Evolutionary conservation across 2,329 filamentous ascomycete genomes (phyloP), one percentile per base, ranked within the genome.

Genomic region (Fusarium transvaalense): DNA sequence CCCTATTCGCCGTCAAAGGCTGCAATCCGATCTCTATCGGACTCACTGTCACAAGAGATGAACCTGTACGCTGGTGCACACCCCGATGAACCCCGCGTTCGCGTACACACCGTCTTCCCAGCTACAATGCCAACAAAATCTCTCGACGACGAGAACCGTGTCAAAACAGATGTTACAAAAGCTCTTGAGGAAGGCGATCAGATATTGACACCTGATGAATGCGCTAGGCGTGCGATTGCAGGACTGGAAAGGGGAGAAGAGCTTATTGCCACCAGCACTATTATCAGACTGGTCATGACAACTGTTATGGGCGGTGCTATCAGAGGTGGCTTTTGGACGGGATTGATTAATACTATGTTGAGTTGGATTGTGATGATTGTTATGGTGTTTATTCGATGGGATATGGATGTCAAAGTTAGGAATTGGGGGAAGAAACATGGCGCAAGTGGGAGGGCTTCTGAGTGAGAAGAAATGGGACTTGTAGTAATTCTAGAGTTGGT

Each of bases 11-110:
- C 66, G 0, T 69, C 66, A 1, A 69, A 69, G 25, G 66, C 66
- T 3, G 66, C 66, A 3, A 69, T 67, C 5, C n/a, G 66, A 13
- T 69, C 66, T 0, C 29, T 69, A 0, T 69, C 66, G 3, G 66
- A 69, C 39, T 69, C 66, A 5, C 53, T 69, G 2, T 69, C 66
- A 3, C 66, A 69, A 6, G 66, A 69, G 39, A 69, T 69, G 66
- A 69, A 69, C 9, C 9, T 69, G 4, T 69, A 69, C 15, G 52
- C 61, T 1, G 66, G 66, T 1, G 66, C 66, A 14, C 61, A 69
- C 6, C 56, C 56, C 0, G 12, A 56, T 0, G 66, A 69, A 19
- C 56, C 66, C 9, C 52, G 56, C 0, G 39, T 69, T 0, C 66
- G 66, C 15, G 9, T 69, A 5, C 66, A 69, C 15, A 69, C 66